Conservation (phyloP, 2,329 filamentous ascomycete genomes). For the Aspergillus pseudotamarii region DNA sequence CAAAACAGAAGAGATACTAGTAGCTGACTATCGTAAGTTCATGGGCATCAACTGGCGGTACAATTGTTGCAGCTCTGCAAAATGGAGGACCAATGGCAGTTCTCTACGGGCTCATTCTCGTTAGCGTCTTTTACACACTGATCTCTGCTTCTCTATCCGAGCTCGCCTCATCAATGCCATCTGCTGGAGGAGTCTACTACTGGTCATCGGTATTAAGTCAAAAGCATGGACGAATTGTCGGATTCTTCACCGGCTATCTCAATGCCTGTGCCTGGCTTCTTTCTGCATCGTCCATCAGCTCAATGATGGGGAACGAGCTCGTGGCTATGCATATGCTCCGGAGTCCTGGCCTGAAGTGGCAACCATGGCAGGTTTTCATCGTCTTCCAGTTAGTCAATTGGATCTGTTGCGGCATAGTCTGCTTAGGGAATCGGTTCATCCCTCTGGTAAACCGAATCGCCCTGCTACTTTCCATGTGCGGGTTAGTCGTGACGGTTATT, state of each 20-base stretch:
- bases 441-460: slow-evolving; percentile 57
- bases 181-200: slow-evolving; percentile 58
- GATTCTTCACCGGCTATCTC: slow-evolving; percentile 43
- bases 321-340: slow-evolving; percentile 36
- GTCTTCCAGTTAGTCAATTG: slow-evolving; percentile 53
- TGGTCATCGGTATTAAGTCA: slow-evolving; percentile 58
- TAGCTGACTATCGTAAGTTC: slow-evolving; percentile 51
- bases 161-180: slow-evolving; percentile 60
- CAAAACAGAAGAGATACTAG: background rate
- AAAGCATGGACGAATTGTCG: slow-evolving; percentile 49
- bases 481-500: slow-evolving; percentile 52
- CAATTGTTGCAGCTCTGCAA: slow-evolving; percentile 55
- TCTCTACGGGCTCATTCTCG: slow-evolving; percentile 57
- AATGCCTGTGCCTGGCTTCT: slow-evolving; percentile 38
- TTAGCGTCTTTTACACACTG: slow-evolving; percentile 54
- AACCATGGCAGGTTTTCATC: slow-evolving; percentile 36
- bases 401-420: slow-evolving; percentile 52
- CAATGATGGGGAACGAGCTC: slow-evolving; percentile 35
- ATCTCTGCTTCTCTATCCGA: slow-evolving; percentile 60
- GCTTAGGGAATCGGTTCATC: slow-evolving; percentile 55
- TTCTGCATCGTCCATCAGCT: slow-evolving; percentile 34
- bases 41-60: slow-evolving; percentile 64
- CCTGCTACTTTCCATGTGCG: slow-evolving; percentile 55
- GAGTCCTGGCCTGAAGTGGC: slow-evolving; percentile 26
- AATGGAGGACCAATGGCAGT: slow-evolving; percentile 64